A percentile compares a stretch with the other conserved stretches of the same genome.
Conservation (phyloP, 176 grass and related monocot species). For the Tillandsia fasciculata region DNA sequence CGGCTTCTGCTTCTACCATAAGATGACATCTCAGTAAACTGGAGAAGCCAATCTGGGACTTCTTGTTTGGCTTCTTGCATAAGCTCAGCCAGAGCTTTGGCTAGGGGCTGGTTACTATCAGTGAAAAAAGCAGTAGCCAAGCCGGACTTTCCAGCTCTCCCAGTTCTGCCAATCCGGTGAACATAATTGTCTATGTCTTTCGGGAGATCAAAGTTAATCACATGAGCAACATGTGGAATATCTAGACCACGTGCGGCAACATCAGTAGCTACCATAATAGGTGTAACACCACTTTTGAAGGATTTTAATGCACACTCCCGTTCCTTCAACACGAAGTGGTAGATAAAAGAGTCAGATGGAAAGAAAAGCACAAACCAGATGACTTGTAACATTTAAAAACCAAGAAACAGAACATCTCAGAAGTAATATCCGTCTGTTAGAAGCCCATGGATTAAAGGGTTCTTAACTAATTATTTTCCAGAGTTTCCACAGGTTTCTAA, state of each 20-base stretch:
- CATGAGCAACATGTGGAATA: slow-evolving; percentile 66
- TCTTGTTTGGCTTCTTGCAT: slow-evolving; percentile 63
- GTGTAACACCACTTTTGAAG: slow-evolving; percentile 51
- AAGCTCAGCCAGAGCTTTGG: slow-evolving; percentile 43
- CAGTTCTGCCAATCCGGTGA: slow-evolving; percentile 80
- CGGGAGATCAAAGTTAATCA: slow-evolving; percentile 79
- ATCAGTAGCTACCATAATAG: slow-evolving; percentile 77
- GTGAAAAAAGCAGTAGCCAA: slow-evolving; percentile 66
- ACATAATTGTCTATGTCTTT: slow-evolving; percentile 69
- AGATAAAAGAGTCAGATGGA: neutral
- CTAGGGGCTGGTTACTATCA: slow-evolving; percentile 32
- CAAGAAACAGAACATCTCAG: neutral
- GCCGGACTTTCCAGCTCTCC: slow-evolving; percentile 73
- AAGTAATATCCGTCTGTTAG: neutral
- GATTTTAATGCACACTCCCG: slow-evolving; percentile 55
- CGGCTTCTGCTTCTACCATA: slow-evolving; percentile 23
- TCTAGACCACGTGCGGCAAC: slow-evolving; percentile 67
- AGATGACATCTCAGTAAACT: slow-evolving; percentile 30
- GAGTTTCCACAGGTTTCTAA: neutral
- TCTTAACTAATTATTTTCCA: too few relatives aligned
- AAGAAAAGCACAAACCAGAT: neutral
- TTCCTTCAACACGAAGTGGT: slow-evolving; percentile 42
- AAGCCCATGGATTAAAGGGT: neutral
- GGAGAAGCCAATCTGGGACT: slow-evolving; percentile 45
- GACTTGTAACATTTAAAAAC: neutral